These are phyloP conservation scores for Silene conica DNA, from an alignment of 148 eudicot genomes.

Conservation along the genomic window DNA sequence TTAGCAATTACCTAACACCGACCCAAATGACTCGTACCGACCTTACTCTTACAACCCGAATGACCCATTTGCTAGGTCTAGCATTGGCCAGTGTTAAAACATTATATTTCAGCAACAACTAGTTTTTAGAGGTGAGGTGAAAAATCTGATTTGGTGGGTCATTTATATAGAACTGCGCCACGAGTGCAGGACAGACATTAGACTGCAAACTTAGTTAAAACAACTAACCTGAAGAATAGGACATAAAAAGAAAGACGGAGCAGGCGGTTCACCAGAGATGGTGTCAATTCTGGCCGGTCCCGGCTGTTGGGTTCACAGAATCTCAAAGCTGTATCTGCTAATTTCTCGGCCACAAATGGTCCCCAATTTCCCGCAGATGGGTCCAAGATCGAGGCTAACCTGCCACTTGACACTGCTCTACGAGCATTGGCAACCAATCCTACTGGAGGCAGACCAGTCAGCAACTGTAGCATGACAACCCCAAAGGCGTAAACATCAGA, in stretches of 20 bases:
- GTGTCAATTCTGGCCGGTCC: constrained; percentile 65
- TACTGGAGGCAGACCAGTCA: constrained; percentile 53
- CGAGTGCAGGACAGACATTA: no score
- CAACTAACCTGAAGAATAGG: constrained; percentile 61
- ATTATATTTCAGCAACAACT: no score
- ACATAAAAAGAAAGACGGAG: constrained; percentile 70
- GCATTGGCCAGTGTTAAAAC: no score
- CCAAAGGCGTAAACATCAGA: constrained; percentile 79
- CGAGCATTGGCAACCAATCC: constrained; percentile 53
- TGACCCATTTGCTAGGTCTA: no score
- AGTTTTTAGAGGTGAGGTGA: no score
- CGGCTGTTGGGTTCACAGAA: constrained; percentile 63
- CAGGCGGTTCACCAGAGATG: constrained; percentile 38
- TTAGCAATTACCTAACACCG: no score
- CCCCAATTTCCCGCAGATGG: constrained; percentile 75
- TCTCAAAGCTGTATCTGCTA: constrained; percentile 59
- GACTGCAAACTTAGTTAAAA: no score
- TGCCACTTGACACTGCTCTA: constrained; percentile 48
- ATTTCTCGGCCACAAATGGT: constrained; percentile 44
- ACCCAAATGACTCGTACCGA: no score
- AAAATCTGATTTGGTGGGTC: no score
- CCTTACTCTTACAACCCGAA: no score
- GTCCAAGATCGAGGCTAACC: constrained; percentile 57
- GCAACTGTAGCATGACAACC: constrained; percentile 56
- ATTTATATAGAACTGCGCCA: no score